Evolutionary conservation across 257 asterid genomes (phyloP), one percentile per base, ranked within the genome.

Genomic region (Fraxinus quadrangulata): DNA sequence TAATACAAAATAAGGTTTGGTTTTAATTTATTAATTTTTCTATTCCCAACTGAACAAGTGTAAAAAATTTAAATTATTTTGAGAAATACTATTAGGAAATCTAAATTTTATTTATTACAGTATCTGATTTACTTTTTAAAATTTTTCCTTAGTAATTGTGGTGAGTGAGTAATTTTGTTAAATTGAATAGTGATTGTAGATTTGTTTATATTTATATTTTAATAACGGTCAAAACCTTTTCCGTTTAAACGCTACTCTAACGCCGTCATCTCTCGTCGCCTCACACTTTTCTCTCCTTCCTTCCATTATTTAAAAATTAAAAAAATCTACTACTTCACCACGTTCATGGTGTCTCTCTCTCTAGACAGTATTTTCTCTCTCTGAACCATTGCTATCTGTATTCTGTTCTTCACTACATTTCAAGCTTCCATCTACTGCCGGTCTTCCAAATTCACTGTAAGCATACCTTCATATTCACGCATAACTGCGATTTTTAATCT

Each of bases 351-450:
- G 77, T 24, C 36, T 7, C 76, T 13, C 80, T 71, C n/a, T n/a
- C n/a, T n/a, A n/a, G n/a, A n/a, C n/a, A 56, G 78, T 77, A 81
- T 72, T 83, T 80, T 83, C 84, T 84, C 83, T 75, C 71, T 81
- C 83, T 70, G 74, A 36, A 76, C 71, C 75, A 76, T 74, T 74
- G 85, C 81, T 91, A 79, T 83, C 59, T 67, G 85, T 82, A 39
- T 76, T 45, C 63, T 40, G 74, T 70, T 74, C 47, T 73, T 74
- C 47, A 68, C 84, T 72, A 73, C 61, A 70, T 72, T 83, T 81
- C 76, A 86, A 80, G 78, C 82, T 84, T 63, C 81, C 84, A 51
- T n/a, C n/a, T n/a, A n/a, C n/a, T n/a, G n/a, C n/a, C n/a, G n/a
- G 91, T 89, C 80, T 40, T 45, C 37, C 78, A 70, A 30, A 49